phyloP scores from a whole-genome alignment of 176 grass and related monocot genomes.

The Rhipidocladum racemiflorum region DNA sequence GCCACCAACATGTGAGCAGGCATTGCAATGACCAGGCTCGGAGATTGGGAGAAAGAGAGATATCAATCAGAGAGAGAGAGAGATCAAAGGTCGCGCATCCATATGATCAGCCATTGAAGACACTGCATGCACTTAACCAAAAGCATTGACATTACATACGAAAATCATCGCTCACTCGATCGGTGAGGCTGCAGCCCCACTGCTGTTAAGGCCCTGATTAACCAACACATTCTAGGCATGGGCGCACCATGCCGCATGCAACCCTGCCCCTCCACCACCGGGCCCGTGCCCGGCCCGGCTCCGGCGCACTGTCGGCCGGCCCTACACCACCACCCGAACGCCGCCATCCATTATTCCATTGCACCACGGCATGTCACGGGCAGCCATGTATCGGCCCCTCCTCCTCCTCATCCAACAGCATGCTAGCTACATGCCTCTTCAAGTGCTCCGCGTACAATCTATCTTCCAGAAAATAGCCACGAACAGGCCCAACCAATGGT shows the following conservation, averaged over 20 bases:
- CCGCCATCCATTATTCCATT: constrained; percentile 21
- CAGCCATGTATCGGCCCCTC: no score
- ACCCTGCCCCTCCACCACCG: constrained; percentile 1
- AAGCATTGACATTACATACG: neutral
- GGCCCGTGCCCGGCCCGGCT: constrained; percentile 21
- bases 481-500: no score
- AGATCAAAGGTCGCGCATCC: neutral
- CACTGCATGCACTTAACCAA: neutral
- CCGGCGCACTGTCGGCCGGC: constrained; percentile 39
- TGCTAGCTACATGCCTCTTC: neutral
- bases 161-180: neutral
- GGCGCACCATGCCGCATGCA: constrained; percentile 29
- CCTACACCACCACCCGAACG: constrained; percentile 22
- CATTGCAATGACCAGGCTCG: constrained; percentile 12
- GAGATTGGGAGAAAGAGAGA: neutral
- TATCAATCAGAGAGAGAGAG: neutral
- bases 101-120: constrained; percentile 6
- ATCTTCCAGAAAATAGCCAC: neutral
- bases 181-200: neutral
- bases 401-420: constrained; percentile 18
- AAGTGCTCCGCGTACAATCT: neutral
- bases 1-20: no score
- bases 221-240: constrained; percentile 27
- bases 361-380: constrained; percentile 24
- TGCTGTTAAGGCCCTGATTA: constrained; percentile 16